Evolutionary conservation across 1,139 yeast genomes (phyloP), one percentile per base, ranked within the genome.

Genomic region (Blastobotrys buckinghamii): DNA sequence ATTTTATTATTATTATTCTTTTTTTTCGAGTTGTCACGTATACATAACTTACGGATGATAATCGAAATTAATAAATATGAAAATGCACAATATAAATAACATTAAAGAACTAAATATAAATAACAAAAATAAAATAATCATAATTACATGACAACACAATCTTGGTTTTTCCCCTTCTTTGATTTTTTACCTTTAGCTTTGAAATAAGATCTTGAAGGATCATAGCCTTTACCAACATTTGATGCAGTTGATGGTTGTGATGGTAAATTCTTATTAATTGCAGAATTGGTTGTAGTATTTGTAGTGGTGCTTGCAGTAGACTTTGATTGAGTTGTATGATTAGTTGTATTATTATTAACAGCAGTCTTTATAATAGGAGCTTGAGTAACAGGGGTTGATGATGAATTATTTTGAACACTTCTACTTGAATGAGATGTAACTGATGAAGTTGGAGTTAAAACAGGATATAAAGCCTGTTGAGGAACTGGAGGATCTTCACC

Each of bases 401-500:
- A 6, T 2, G 13, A 4, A 13, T 2, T 12, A 44, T 41, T 24
- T 29, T 43, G 40, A 42, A 47, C 35, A 44, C 26, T 29, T 24
- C 22, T 39, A 42, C 45, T 41, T 17, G 55, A 41, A 5, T 46
- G 47, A 13, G 51, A 43, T 17, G 50, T 37, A 13, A 50, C 27
- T 3, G 55, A 46, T 9, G 55, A 48, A 34, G 51, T 45, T 13
- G 53, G 54, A 15, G 56, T 53, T 17, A 52, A 48, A 12, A 51
- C 55, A n/a, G 60, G 55, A 45, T 57, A 56, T 7, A 57, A 53
- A 16, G 55, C 50, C 42, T 55, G 58, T 8, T 48, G 53, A 35
- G 60, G 61, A 40, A 56, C 51, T 40, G 63, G 61, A 15, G 87
- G 88, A 60, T 82, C 88, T 47, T 79, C 75, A 12, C 88, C 88